These are phyloP conservation scores for Daldinia decipiens DNA, from an alignment of 495 filamentous ascomycete genomes.

Conservation along the genomic window DNA sequence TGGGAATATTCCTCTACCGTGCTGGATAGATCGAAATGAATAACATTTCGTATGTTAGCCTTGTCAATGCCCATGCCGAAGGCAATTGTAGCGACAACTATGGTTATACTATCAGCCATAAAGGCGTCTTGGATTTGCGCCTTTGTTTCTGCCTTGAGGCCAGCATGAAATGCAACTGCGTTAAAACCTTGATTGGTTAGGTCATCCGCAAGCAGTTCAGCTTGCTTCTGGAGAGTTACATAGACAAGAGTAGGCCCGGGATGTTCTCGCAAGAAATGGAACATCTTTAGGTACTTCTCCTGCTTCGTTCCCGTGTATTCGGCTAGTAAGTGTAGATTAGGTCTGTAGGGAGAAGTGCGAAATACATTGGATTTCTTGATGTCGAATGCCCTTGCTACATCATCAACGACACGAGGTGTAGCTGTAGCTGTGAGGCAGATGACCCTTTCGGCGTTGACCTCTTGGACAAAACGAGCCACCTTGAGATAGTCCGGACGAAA, in stretches of 20 bases:
- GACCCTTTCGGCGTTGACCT: slow-evolving; percentile 66
- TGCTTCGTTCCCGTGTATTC: slow-evolving; percentile 52
- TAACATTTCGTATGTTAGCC: slow-evolving; percentile 65
- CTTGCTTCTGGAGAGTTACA: slow-evolving; percentile 63
- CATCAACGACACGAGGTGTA: slow-evolving; percentile 62
- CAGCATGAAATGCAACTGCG: slow-evolving; percentile 63
- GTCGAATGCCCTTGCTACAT: slow-evolving; percentile 63
- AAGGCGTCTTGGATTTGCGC: slow-evolving; percentile 62
- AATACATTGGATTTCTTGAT: slow-evolving; percentile 61
- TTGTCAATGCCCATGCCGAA: slow-evolving; percentile 72
- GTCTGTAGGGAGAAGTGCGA: slow-evolving; percentile 65
- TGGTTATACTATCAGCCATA: slow-evolving; percentile 57
- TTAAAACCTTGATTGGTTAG: slow-evolving; percentile 52
- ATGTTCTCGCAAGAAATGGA: slow-evolving; percentile 59
- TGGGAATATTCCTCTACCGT: slow-evolving; percentile 69
- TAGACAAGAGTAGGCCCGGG: slow-evolving; percentile 67
- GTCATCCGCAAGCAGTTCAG: slow-evolving; percentile 55
- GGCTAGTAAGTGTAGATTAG: slow-evolving; percentile 64
- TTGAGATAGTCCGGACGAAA: slow-evolving; percentile 69
- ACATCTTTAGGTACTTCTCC: slow-evolving; percentile 58
- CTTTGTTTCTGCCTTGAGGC: slow-evolving; percentile 57
- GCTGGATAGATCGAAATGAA: slow-evolving; percentile 65
- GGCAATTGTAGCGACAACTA: slow-evolving; percentile 69
- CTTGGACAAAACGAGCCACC: slow-evolving; percentile 66
- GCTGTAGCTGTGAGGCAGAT: slow-evolving; percentile 69